These are phyloP conservation scores for Nicotiana paniculata DNA, from an alignment of 257 asterid species.

Conservation along the genomic window DNA sequence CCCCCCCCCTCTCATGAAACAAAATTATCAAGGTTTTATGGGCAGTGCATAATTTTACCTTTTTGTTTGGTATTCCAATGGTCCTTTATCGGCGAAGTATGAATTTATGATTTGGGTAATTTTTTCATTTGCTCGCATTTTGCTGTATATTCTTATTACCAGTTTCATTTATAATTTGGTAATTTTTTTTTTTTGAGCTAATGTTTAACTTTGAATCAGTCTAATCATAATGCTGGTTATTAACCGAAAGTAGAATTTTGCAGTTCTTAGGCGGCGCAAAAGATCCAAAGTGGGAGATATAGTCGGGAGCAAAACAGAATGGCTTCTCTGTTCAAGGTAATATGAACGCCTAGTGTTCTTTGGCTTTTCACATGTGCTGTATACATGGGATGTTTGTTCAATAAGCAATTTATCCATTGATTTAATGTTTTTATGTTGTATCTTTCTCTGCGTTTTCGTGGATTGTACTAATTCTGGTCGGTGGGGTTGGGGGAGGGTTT, in stretches of 20 bases:
- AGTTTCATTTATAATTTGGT: neutral
- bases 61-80: too few relatives aligned
- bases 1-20: neutral
- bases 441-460: neutral
- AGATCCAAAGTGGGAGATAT: neutral
- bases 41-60: neutral
- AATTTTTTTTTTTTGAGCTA: neutral
- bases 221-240: neutral
- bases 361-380: neutral
- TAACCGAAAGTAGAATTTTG: neutral
- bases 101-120: neutral
- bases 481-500: too few relatives aligned
- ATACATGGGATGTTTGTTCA: neutral
- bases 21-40: neutral
- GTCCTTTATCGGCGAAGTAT: neutral
- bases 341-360: neutral
- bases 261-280: neutral
- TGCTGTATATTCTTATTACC: neutral
- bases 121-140: neutral
- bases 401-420: neutral
- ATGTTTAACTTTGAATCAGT: neutral
- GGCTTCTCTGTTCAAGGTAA: constrained; percentile 41
- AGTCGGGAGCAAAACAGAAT: constrained; percentile 1
- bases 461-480: neutral
- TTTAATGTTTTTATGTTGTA: neutral